Conservation (phyloP, 2,329 filamentous ascomycete species). For the Fusarium globosum region DNA sequence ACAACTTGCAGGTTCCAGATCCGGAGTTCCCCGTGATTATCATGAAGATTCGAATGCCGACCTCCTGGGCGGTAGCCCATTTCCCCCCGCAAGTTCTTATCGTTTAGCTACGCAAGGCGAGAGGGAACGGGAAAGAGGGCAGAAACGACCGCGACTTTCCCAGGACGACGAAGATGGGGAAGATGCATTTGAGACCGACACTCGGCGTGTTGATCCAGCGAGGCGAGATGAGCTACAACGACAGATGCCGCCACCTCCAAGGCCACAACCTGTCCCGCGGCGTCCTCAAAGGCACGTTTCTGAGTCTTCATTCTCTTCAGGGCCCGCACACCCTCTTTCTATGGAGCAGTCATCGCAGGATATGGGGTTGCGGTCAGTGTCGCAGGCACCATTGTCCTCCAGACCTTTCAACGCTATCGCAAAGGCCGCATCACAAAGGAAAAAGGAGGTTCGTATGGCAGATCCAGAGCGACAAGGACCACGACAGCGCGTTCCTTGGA, state of each 20-base stretch:
- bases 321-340: slow-evolving; percentile 34
- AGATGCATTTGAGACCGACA: slow-evolving; percentile 46
- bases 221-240: slow-evolving; percentile 35
- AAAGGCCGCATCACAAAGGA: slow-evolving; percentile 41
- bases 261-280: slow-evolving; percentile 7
- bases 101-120: neutral
- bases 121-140: neutral
- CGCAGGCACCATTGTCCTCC: slow-evolving; percentile 1
- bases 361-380: neutral
- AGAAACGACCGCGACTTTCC: slow-evolving; percentile 3
- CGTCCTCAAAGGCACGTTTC: slow-evolving; percentile 5
- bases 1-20: slow-evolving; percentile 20
- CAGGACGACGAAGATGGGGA: slow-evolving; percentile 39
- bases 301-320: slow-evolving; percentile 4
- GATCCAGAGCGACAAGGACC: slow-evolving; percentile 6
- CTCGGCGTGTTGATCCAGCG: slow-evolving; percentile 39
- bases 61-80: slow-evolving; percentile 23
- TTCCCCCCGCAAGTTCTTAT: slow-evolving; percentile 22
- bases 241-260: slow-evolving; percentile 27
- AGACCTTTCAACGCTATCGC: slow-evolving; percentile 42
- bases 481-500: slow-evolving; percentile 55
- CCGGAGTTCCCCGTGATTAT: slow-evolving; percentile 39
- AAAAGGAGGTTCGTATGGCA: slow-evolving; percentile 32
- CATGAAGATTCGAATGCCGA: slow-evolving; percentile 33
- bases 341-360: slow-evolving; percentile 41